A percentile compares a stretch with the other conserved stretches of the same genome.
These are phyloP conservation scores for Marasmius sp. DNA, from an alignment of 1,284 basidiomycete species.

Conservation along the genomic window DNA sequence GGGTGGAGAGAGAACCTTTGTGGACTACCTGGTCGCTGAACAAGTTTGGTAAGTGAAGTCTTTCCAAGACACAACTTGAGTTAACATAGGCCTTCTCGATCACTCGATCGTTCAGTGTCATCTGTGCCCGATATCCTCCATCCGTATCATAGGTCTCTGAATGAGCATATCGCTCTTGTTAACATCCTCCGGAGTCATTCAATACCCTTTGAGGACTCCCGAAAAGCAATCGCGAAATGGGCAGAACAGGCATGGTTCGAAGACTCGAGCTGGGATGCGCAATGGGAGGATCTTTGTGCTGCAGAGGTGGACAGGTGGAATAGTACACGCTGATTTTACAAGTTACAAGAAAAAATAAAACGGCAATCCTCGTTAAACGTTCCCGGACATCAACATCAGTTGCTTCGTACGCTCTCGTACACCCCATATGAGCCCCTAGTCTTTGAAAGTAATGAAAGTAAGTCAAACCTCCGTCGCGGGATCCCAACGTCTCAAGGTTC, in stretches of 20 bases:
- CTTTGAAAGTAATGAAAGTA: too few species aligned
- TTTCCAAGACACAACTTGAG: neutral
- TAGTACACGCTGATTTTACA: slow-evolving; percentile 23
- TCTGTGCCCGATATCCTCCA: slow-evolving; percentile 54
- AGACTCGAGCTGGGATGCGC: slow-evolving; percentile 64
- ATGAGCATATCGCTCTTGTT: slow-evolving; percentile 55
- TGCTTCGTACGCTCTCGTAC: too few species aligned
- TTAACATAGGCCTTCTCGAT: neutral
- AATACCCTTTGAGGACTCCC: slow-evolving; percentile 65
- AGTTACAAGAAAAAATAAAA: too few species aligned
- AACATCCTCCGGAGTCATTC: slow-evolving; percentile 62
- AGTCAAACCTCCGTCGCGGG: too few species aligned
- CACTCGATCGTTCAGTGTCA: slow-evolving; percentile 41
- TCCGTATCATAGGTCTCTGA: slow-evolving; percentile 68
- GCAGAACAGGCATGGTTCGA: slow-evolving; percentile 61
- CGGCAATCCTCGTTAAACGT: too few species aligned
- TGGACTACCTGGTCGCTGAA: slow-evolving; percentile 82
- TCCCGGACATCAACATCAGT: too few species aligned
- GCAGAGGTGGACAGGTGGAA: slow-evolving; percentile 75
- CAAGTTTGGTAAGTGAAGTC: slow-evolving; percentile 55
- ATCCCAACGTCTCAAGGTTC: too few species aligned
- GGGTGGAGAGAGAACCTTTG: slow-evolving; percentile 65
- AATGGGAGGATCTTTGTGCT: slow-evolving; percentile 74
- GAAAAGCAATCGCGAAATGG: slow-evolving; percentile 61
- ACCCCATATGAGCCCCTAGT: too few species aligned